Evolutionary conservation across 1,284 basidiomycete genomes (phyloP), one percentile per base, ranked within the genome.

Genomic region (Coriolopsis trogii): DNA sequence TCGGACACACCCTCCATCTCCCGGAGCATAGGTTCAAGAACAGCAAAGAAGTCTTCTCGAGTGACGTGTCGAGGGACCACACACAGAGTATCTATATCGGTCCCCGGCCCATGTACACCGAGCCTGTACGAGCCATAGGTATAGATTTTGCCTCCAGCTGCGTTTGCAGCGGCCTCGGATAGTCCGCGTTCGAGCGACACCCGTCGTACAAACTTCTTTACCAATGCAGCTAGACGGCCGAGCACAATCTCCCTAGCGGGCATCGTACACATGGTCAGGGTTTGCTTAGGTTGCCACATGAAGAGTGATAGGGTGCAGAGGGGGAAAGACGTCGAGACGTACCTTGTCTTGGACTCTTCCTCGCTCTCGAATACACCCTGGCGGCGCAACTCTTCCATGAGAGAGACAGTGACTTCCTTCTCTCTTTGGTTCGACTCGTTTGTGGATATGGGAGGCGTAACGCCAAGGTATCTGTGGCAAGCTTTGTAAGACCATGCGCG

Each of bases 21-120:
- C 62, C 84, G 84, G 49, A 99, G 76, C 90, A 98, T 94, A 18
- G 81, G 78, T 67, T 95, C 93, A 64, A 99, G 95, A 30, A 89
- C 80, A 0, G 87, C 85, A 66, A 98, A 98, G 75, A 99, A 99
- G 74, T 99, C 94, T 63, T 98, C 95, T 58, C 93, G 82, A 59
- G 89, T 90, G 49, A 99, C 90, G 71, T 98, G 94, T 70, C 95
- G 93, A 3, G 96, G 96, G 23, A 96, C 97, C 26, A 99, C 96
- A 70, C 94, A 94, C 29, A 99, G 78, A 12, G 95, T 98, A 76
- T 99, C 96, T 69, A 99, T 98, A 85, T 99, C 96, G 41, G 91
- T 83, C 9, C 94, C 93, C 36, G 97, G 96, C 15, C 94, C 94
- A 72, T 99, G 97, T 13, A 99, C 96, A 51, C 96, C 96, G 45